A percentile compares a stretch with the other conserved stretches of the same genome.
Evolutionary conservation across 306 rosid genomes (phyloP).

Genomic region (Delonix regia): DNA sequence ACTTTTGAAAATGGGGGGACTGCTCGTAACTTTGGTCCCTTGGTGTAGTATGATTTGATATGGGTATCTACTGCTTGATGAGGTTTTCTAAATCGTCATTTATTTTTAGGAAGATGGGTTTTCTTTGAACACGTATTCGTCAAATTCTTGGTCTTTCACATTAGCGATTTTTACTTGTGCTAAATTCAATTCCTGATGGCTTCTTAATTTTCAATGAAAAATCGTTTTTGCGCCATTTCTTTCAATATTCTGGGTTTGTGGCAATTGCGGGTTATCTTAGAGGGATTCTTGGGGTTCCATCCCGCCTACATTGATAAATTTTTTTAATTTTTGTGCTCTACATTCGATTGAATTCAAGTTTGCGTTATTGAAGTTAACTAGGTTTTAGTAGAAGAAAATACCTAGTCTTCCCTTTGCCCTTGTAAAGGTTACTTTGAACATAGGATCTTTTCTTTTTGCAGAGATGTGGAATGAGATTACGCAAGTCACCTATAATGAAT

Average conservation of each 20-base stretch:
- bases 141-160: not conserved
- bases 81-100: not conserved
- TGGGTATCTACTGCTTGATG: slow-evolving; percentile 2
- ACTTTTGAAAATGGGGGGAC: not conserved
- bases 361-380: not conserved
- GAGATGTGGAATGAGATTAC: not conserved
- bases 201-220: not conserved
- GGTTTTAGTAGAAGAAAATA: not conserved
- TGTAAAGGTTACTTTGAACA: not conserved
- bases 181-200: not conserved
- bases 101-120: not conserved
- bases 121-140: not conserved
- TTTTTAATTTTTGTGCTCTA: not conserved
- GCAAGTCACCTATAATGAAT: not conserved
- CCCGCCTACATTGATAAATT: not conserved
- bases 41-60: slow-evolving; percentile 4
- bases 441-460: slow-evolving; percentile 9
- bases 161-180: not conserved
- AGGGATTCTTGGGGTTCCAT: not conserved
- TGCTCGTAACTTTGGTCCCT: not conserved
- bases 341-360: not conserved
- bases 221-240: not conserved
- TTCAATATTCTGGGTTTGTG: not conserved
- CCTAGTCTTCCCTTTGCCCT: slow-evolving; percentile 14
- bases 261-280: not conserved